Base-by-base conservation (phyloP, 2,329 filamentous ascomycete species). In the Verticillium tricorpus region DNA sequence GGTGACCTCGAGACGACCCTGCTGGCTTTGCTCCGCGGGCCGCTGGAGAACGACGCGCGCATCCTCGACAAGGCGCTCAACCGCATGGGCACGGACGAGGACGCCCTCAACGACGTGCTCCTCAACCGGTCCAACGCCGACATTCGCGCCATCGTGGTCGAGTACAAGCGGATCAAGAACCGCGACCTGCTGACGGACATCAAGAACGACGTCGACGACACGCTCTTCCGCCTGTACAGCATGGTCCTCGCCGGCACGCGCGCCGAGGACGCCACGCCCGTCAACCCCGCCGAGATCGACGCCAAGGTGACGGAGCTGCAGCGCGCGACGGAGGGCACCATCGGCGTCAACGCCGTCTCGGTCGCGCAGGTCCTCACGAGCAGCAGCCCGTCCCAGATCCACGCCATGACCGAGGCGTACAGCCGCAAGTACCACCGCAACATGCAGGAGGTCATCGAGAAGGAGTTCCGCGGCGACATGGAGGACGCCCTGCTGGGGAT, bases 111-210 rank as follows among this genome's bases (percentile, higher is more conserved):
- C 11, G 73, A 75, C 17, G 71, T 75, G 3, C 67, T 76, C 0
- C 62, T 76, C 1, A 71, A 71, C 25, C 74, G 74, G 0, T 74
- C 73, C 12, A 76, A 76, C 32, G 72, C 74, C 2, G 74, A 76
- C 45, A 68, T 76, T 1, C 67, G 69, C 3, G 74, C 72, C 14
- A 76, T 76, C 8, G 22, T 35, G 1, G 63, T 67, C 3, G 70
- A 74, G 62, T 76, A 74, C 35, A 68, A 61, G 58, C 68, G 67
- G 3, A 57, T 69, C 52, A 65, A 67, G 1, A 70, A 69, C 57
- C 67, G 64, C 1, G 72, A 76, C 1, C 67, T 76, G 3, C 59
- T 73, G 0, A 62, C 64, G 0, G 71, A 73, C 56, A 69, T 76
- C 34, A 71, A 70, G 61, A 67, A 70, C 9, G 72, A 75, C 14